phyloP scores from a whole-genome alignment of 2,329 filamentous ascomycete species.

The Cladosporium sp. region DNA sequence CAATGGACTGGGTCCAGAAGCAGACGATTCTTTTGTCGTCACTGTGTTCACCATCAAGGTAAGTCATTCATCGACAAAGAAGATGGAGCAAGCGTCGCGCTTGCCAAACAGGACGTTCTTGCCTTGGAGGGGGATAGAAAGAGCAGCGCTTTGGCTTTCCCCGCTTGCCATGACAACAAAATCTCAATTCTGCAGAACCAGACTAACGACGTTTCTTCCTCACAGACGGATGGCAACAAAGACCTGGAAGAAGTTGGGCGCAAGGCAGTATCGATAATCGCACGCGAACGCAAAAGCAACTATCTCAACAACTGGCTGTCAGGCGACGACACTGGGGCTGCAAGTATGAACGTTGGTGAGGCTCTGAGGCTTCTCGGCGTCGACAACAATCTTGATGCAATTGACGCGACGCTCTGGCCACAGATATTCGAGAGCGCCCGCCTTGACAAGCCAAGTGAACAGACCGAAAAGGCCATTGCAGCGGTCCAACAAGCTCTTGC shows the following conservation, averaged over 20 bases:
- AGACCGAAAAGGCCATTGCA: constrained; percentile 31
- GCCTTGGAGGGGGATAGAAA: background rate
- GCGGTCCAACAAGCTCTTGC: constrained; percentile 26
- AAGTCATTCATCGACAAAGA: constrained; percentile 16
- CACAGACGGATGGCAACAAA: constrained; percentile 49
- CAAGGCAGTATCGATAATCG: constrained; percentile 57
- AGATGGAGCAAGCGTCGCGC: background rate
- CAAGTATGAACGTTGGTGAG: constrained; percentile 53
- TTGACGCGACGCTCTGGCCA: constrained; percentile 22
- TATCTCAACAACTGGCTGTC: constrained; percentile 50
- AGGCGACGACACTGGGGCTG: constrained; percentile 46
- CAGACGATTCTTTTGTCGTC: constrained; percentile 54
- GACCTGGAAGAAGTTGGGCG: constrained; percentile 46
- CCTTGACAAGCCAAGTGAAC: constrained; percentile 25
- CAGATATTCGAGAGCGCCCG: constrained; percentile 23
- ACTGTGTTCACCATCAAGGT: constrained; percentile 57
- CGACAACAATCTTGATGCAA: constrained; percentile 19
- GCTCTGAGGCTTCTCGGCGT: constrained; percentile 46
- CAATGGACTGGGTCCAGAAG: constrained; percentile 40
- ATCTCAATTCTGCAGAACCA: background rate
- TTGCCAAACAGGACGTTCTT: background rate
- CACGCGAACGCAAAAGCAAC: constrained; percentile 53
- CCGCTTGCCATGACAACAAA: background rate
- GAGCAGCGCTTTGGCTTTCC: background rate
- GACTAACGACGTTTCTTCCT: background rate